phyloP scores from a whole-genome alignment of 1,284 basidiomycete genomes.

The Ustilago bromivora region DNA sequence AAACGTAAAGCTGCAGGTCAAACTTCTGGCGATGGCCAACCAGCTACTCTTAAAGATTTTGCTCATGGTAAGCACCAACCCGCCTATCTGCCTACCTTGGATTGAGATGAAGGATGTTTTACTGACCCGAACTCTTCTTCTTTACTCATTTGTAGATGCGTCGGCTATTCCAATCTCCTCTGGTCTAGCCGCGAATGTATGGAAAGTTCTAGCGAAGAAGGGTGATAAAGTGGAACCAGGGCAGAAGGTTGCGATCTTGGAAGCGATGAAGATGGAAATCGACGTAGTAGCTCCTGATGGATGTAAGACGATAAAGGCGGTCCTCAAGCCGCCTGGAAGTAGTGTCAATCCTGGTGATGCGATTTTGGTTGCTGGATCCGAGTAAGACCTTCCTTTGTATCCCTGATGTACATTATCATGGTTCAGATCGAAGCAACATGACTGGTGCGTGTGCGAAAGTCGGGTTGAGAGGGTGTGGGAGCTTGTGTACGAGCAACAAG shows the following conservation, averaged over 20 bases:
- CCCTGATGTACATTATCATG: no score
- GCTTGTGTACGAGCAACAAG: no score
- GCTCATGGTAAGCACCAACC: slow-evolving; percentile 12
- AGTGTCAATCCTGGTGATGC: slow-evolving; percentile 30
- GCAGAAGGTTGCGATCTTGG: slow-evolving; percentile 75
- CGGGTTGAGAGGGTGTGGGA: no score
- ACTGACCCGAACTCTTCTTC: neutral
- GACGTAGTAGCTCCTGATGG: slow-evolving; percentile 25
- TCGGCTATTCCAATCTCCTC: slow-evolving; percentile 67
- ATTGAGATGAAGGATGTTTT: neutral
- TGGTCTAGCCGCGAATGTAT: slow-evolving; percentile 75
- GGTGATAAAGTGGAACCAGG: slow-evolving; percentile 74
- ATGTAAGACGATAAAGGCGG: slow-evolving; percentile 12
- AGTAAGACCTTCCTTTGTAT: neutral
- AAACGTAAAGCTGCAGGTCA: slow-evolving; percentile 13
- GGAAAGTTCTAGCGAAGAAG: slow-evolving; percentile 74
- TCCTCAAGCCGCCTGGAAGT: slow-evolving; percentile 24
- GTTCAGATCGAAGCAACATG: no score
- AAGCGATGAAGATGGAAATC: slow-evolving; percentile 80
- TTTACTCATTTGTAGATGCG: neutral
- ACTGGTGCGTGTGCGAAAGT: no score
- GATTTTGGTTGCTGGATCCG: slow-evolving; percentile 14
- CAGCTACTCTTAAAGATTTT: slow-evolving; percentile 12
- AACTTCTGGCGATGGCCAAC: neutral
- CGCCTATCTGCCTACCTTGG: neutral